These are phyloP conservation scores for Coemansia pectinata DNA, from an alignment of 192 early-diverging fungal genomes.

Conservation along the genomic window DNA sequence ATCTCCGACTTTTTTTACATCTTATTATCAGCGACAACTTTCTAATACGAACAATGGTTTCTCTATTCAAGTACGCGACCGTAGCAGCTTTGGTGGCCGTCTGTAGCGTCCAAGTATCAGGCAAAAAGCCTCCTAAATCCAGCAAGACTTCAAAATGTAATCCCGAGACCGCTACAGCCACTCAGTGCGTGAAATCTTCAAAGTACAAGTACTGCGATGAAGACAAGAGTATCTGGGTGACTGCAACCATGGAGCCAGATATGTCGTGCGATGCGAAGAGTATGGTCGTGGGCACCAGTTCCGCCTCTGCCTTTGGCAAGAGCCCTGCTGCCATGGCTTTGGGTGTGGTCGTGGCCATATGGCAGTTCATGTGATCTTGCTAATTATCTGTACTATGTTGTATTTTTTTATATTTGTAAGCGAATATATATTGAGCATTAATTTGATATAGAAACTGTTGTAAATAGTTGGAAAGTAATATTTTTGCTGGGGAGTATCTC, in stretches of 20 bases:
- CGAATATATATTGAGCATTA: too few species aligned
- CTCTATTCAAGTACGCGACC: not conserved
- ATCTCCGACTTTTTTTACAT: not conserved
- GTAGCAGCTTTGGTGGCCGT: not conserved
- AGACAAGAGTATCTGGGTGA: not conserved
- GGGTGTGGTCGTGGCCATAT: not conserved
- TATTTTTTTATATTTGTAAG: not conserved
- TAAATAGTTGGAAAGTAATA: too few species aligned
- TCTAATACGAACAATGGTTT: not conserved
- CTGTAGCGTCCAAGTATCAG: not conserved
- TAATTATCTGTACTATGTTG: not conserved
- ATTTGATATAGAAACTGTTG: too few species aligned
- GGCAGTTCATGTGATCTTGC: not conserved
- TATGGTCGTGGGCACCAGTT: not conserved
- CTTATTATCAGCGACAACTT: not conserved
- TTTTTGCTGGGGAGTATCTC: too few species aligned
- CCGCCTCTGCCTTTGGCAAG: not conserved
- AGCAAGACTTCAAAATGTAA: not conserved
- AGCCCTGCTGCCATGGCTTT: not conserved
- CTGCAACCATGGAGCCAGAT: not conserved
- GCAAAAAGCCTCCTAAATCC: not conserved
- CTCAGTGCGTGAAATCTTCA: not conserved
- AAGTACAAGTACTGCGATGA: constrained; percentile 2
- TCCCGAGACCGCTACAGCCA: not conserved
- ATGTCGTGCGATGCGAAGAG: not conserved